Evolutionary conservation across 2,329 filamentous ascomycete species (phyloP).

Genomic region (Colletotrichum paranaense): DNA sequence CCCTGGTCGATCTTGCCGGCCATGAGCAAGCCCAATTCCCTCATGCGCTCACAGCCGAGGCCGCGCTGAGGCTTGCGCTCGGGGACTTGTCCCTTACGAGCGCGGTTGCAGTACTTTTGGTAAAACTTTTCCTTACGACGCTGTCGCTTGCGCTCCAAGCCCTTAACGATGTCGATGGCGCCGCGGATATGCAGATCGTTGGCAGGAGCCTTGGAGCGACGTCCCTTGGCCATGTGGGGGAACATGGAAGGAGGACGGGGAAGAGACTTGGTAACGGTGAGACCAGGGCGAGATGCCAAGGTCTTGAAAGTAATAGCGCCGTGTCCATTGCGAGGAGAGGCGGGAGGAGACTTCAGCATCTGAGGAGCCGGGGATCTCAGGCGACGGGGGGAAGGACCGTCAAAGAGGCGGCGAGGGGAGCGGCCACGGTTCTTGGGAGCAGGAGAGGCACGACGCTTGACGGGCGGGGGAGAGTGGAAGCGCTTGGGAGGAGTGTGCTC

Average conservation of each 20-base stretch:
- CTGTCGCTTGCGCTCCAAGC: constrained; percentile 92
- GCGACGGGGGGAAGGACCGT: constrained; percentile 76
- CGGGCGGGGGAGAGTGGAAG: constrained; percentile 59
- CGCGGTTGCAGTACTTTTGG: constrained; percentile 88
- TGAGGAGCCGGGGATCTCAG: constrained; percentile 76
- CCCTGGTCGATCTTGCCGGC: constrained; percentile 81
- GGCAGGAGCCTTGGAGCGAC: constrained; percentile 46
- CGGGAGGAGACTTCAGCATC: constrained; percentile 59
- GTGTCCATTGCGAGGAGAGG: constrained; percentile 55
- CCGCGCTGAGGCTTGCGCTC: constrained; percentile 80
- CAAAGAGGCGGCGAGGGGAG: constrained; percentile 71
- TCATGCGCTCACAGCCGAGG: constrained; percentile 92
- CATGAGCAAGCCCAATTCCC: constrained; percentile 85
- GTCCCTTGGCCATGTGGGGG: constrained; percentile 60
- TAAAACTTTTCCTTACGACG: constrained; percentile 93
- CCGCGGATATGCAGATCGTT: constrained; percentile 79
- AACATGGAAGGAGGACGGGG: constrained; percentile 82
- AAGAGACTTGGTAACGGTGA: constrained; percentile 86
- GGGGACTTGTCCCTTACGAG: constrained; percentile 73
- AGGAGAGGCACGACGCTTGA: constrained; percentile 61
- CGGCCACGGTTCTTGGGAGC: constrained; percentile 56
- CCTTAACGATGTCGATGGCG: constrained; percentile 98
- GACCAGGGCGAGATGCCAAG: constrained; percentile 69
- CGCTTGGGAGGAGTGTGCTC: constrained; percentile 58
- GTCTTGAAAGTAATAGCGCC: constrained; percentile 55